Conservation (phyloP, 1,284 basidiomycete genomes). For the Dichomitus squalens region DNA sequence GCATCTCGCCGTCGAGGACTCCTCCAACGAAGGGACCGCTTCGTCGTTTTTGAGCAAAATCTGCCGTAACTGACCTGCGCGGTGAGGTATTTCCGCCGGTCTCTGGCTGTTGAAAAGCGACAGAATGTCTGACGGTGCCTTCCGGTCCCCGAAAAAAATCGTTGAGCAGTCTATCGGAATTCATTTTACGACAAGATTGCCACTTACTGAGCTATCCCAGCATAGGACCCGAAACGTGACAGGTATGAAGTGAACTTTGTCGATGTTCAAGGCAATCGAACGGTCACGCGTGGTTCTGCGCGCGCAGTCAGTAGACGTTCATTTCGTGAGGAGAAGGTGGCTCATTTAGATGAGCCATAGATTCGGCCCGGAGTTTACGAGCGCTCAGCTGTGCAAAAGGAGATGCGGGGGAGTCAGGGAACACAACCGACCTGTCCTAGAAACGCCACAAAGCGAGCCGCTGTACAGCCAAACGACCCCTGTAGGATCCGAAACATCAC, state of each 20-base stretch:
- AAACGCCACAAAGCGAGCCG: background rate
- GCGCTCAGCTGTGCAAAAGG: background rate
- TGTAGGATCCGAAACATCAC: background rate
- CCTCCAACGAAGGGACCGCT: background rate
- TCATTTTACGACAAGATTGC: background rate
- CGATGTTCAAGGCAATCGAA: background rate
- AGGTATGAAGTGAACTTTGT: constrained; percentile 1
- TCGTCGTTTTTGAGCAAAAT: constrained; percentile 1
- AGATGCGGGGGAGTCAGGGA: background rate
- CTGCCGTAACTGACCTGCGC: background rate
- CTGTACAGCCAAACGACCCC: background rate
- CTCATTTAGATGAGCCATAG: background rate
- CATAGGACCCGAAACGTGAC: background rate
- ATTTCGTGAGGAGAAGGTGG: background rate
- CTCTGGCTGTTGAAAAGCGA: background rate
- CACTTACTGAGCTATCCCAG: background rate
- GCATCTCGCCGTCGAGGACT: constrained; percentile 1
- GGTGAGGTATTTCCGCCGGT: constrained; percentile 1
- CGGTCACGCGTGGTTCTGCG: background rate
- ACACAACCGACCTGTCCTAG: too few relatives aligned
- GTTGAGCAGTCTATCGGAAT: background rate
- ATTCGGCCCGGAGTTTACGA: constrained; percentile 1
- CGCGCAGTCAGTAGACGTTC: background rate
- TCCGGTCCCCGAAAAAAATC: too few relatives aligned
- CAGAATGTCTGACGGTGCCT: too few relatives aligned